Evolutionary conservation across 1,284 basidiomycete genomes (phyloP).

Genomic region (Sphaerobolus stellatus): DNA sequence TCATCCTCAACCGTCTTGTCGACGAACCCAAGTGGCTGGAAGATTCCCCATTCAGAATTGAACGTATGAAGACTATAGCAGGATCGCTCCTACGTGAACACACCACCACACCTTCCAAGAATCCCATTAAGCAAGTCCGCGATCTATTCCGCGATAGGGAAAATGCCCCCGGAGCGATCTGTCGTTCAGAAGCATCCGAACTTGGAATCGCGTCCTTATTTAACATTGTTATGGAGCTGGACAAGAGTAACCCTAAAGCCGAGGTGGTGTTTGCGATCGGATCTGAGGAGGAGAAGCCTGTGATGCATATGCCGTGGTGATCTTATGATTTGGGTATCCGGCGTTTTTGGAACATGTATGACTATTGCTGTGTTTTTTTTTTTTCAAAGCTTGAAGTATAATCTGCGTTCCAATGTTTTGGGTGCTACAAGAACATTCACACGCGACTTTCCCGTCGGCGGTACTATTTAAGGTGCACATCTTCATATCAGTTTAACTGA

Average conservation of each 20-base stretch:
- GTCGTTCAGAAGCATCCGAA: constrained; percentile 27
- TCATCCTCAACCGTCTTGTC: constrained; percentile 32
- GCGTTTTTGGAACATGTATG: no score
- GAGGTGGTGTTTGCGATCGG: constrained; percentile 34
- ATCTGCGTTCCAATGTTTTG: no score
- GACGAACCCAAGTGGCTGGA: constrained; percentile 34
- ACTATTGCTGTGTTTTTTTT: no score
- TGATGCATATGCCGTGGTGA: constrained; percentile 30
- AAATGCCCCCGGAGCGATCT: constrained; percentile 34
- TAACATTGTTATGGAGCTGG: constrained; percentile 37
- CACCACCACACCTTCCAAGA: no score
- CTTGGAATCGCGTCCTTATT: constrained; percentile 30
- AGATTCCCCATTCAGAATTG: constrained; percentile 32
- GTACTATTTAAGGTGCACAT: no score
- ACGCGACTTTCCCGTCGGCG: no score
- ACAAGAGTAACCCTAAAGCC: constrained; percentile 25
- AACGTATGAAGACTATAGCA: constrained; percentile 26
- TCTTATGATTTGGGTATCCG: neutral
- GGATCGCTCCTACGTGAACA: constrained; percentile 20
- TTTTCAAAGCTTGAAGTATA: no score
- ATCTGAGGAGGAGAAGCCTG: constrained; percentile 18
- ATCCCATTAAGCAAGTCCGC: constrained; percentile 27
- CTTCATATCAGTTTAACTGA: no score
- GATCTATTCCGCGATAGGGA: constrained; percentile 32
- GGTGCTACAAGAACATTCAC: no score